These are phyloP conservation scores for Carpinus fangiana DNA, from an alignment of 306 rosid genomes.

Conservation along the genomic window DNA sequence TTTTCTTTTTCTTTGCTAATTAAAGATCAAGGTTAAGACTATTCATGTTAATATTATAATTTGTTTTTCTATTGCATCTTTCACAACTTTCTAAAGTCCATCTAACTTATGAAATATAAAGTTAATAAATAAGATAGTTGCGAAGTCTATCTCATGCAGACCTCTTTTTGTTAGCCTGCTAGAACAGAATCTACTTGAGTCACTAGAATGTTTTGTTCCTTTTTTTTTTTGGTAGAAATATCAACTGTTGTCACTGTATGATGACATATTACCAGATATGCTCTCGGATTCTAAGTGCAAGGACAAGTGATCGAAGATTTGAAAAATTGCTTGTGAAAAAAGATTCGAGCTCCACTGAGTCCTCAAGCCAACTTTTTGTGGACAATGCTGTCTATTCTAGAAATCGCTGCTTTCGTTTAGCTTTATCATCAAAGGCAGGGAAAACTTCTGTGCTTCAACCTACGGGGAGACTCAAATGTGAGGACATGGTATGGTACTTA, in stretches of 20 bases:
- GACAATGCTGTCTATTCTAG: slow-evolving; percentile 90
- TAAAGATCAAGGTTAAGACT: slow-evolving; percentile 11
- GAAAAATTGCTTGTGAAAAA: slow-evolving; percentile 65
- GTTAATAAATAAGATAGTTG: slow-evolving; percentile 2
- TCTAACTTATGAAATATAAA: slow-evolving; percentile 9
- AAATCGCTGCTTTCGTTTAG: slow-evolving; percentile 88
- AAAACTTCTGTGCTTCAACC: slow-evolving; percentile 81
- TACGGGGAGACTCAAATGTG: slow-evolving; percentile 58
- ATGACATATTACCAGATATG: slow-evolving; percentile 67
- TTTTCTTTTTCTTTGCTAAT: slow-evolving; percentile 8
- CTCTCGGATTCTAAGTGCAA: slow-evolving; percentile 59
- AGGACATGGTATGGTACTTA: slow-evolving; percentile 56
- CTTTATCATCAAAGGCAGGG: slow-evolving; percentile 92
- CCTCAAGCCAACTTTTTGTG: slow-evolving; percentile 70
- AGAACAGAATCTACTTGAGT: slow-evolving; percentile 25
- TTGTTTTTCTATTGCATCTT: slow-evolving; percentile 15
- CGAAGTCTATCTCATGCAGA: slow-evolving; percentile 2
- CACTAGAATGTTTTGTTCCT: slow-evolving; percentile 17
- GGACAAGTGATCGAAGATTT: slow-evolving; percentile 42
- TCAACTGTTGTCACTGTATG: slow-evolving; percentile 34
- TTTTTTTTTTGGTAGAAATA: slow-evolving; percentile 30
- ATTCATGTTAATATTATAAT: neutral
- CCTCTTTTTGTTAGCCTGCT: slow-evolving; percentile 16
- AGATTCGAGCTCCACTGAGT: slow-evolving; percentile 56
- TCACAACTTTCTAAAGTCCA: neutral